phyloP scores from a whole-genome alignment of 192 early-diverging fungal species.

The Dissophora globulifera region DNA sequence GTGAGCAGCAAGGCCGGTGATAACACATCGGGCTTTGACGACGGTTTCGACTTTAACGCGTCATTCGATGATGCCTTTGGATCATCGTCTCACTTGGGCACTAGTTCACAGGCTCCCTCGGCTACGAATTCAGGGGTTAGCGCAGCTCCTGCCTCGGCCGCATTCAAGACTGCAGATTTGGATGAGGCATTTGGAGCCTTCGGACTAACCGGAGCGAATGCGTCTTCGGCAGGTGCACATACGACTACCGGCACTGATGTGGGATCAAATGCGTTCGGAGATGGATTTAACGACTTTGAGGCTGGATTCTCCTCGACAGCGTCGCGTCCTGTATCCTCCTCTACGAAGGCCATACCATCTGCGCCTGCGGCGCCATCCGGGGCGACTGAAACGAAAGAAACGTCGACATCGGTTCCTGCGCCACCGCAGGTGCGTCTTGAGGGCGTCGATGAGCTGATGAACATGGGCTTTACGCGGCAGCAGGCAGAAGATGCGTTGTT shows the following conservation, averaged over 20 bases:
- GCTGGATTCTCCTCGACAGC: constrained; percentile 16
- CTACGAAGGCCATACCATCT: neutral
- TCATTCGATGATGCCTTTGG: constrained; percentile 42
- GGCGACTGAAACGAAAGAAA: constrained; percentile 1
- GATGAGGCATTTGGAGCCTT: constrained; percentile 52
- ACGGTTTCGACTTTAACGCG: constrained; percentile 37
- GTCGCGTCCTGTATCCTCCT: neutral
- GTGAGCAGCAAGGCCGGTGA: constrained; percentile 15
- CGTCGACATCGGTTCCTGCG: constrained; percentile 1
- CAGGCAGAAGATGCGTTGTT: constrained; percentile 44
- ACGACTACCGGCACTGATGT: neutral
- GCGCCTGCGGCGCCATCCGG: neutral
- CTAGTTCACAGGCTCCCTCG: neutral
- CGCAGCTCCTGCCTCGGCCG: neutral
- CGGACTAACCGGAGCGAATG: neutral
- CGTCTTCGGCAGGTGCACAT: neutral
- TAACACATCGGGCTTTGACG: constrained; percentile 30
- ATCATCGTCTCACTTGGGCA: neutral
- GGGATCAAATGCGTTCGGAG: constrained; percentile 1
- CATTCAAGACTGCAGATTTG: constrained; percentile 12
- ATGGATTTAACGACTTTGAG: constrained; percentile 42
- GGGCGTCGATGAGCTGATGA: constrained; percentile 43
- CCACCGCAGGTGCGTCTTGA: constrained; percentile 28
- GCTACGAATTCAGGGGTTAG: neutral
- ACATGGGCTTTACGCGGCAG: constrained; percentile 44